phyloP scores from a whole-genome alignment of 2,329 filamentous ascomycete species.

The Cercospora sesami region DNA sequence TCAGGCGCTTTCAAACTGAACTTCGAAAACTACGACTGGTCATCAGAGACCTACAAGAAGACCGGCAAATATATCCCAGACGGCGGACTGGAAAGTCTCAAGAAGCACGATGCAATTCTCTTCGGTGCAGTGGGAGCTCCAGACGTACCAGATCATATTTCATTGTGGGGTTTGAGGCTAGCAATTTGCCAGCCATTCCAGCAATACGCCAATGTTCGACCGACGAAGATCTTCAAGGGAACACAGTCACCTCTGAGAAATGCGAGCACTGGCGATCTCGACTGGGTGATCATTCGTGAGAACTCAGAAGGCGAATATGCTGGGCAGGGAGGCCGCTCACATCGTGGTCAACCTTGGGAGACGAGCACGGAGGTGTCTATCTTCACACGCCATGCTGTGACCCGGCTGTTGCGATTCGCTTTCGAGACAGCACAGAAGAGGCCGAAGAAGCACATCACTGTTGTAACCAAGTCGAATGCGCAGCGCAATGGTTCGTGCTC shows the following conservation, averaged over 20 bases:
- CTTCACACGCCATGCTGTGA: slow-evolving; percentile 62
- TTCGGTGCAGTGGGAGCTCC: slow-evolving; percentile 67
- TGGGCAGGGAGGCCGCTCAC: slow-evolving; percentile 63
- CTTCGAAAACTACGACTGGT: slow-evolving; percentile 67
- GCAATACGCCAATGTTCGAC: slow-evolving; percentile 59
- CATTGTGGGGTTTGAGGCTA: slow-evolving; percentile 57
- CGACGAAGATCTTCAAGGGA: slow-evolving; percentile 62
- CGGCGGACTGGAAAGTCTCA: slow-evolving; percentile 58
- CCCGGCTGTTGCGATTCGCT: slow-evolving; percentile 62
- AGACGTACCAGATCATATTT: slow-evolving; percentile 53
- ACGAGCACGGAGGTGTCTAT: slow-evolving; percentile 63
- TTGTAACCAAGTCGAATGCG: slow-evolving; percentile 67
- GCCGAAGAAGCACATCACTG: slow-evolving; percentile 59
- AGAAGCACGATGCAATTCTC: slow-evolving; percentile 64
- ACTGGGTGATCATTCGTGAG: slow-evolving; percentile 68
- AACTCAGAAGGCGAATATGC: slow-evolving; percentile 68
- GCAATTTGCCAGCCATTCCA: slow-evolving; percentile 58
- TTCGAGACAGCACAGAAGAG: slow-evolving; percentile 61
- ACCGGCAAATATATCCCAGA: slow-evolving; percentile 66
- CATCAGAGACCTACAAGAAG: slow-evolving; percentile 64
- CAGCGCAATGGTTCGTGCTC: slow-evolving; percentile 56
- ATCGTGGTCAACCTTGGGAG: slow-evolving; percentile 60
- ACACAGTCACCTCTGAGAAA: slow-evolving; percentile 59
- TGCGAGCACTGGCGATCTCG: slow-evolving; percentile 58
- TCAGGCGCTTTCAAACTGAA: slow-evolving; percentile 59